Conservation (phyloP, 805 yeast genomes). For the Jamesozyma hellenica region DNA sequence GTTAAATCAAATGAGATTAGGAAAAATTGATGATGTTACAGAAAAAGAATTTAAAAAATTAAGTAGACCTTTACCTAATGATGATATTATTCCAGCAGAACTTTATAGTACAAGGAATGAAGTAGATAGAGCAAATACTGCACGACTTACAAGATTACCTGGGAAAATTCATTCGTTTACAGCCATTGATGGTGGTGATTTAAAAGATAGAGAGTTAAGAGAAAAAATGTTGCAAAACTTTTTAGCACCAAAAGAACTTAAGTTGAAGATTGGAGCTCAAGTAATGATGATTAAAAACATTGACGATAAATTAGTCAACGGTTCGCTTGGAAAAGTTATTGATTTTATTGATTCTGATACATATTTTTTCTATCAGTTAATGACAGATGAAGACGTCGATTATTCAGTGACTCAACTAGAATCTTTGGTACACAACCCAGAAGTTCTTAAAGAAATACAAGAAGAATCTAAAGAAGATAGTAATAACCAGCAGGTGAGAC, state of each 20-base stretch:
- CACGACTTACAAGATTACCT: conserved; percentile 37
- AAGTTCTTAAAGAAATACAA: conserved; percentile 4
- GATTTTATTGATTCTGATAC: conserved; percentile 48
- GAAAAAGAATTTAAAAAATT: conserved; percentile 41
- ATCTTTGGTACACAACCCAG: conserved; percentile 10
- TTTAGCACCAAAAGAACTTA: conserved; percentile 48
- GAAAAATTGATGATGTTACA: conserved; percentile 42
- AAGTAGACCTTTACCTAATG: conserved; percentile 42
- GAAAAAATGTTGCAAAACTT: conserved; percentile 43
- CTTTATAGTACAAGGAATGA: conserved; percentile 64
- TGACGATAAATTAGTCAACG: conserved; percentile 65
- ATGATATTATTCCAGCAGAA: conserved; percentile 64
- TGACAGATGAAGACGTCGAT: conserved; percentile 13
- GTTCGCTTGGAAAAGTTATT: conserved; percentile 61
- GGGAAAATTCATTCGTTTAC: conserved; percentile 36
- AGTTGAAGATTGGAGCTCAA: conserved; percentile 62
- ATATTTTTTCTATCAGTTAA: conserved; percentile 31
- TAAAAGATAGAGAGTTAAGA: conserved; percentile 34
- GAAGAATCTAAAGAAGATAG: conserved; percentile 13
- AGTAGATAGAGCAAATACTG: conserved; percentile 55
- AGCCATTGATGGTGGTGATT: conserved; percentile 47
- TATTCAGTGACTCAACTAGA: conserved; percentile 16
- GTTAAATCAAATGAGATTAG: conserved; percentile 67
- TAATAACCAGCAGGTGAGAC: conserved; percentile 17
- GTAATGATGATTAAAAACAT: conserved; percentile 75